Conservation (phyloP, 768 basidiomycete genomes). For the Zangia roseola region DNA sequence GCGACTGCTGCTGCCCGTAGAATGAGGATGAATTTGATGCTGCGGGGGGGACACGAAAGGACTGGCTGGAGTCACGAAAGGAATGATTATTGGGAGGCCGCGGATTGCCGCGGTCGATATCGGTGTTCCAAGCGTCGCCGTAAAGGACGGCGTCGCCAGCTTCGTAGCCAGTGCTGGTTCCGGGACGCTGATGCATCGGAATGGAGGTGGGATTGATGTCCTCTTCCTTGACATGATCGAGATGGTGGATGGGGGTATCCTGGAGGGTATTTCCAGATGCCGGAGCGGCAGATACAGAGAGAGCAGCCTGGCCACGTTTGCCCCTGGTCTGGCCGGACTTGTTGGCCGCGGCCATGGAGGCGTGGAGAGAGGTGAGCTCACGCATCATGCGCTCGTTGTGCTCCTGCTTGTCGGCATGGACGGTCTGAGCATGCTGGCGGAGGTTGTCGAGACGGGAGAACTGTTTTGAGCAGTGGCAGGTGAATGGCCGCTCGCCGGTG, state of each 20-base stretch:
- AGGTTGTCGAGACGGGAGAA: slow-evolving; percentile 97
- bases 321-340: slow-evolving; percentile 38
- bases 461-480: slow-evolving; percentile 93
- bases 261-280: slow-evolving; percentile 18
- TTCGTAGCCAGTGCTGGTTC: slow-evolving; percentile 75
- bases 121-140: slow-evolving; percentile 35
- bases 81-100: slow-evolving; percentile 53
- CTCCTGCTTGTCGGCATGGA: slow-evolving; percentile 91
- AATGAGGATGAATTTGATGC: slow-evolving; percentile 40
- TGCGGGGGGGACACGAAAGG: slow-evolving; percentile 68
- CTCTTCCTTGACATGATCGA: slow-evolving; percentile 42
- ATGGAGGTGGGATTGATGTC: slow-evolving; percentile 30
- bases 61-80: slow-evolving; percentile 80
- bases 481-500: slow-evolving; percentile 95
- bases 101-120: slow-evolving; percentile 38
- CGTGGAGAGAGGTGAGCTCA: slow-evolving; percentile 80
- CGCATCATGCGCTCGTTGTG: slow-evolving; percentile 92
- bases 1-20: slow-evolving; percentile 45
- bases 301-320: slow-evolving; percentile 36
- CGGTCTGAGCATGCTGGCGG: slow-evolving; percentile 95
- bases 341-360: slow-evolving; percentile 64
- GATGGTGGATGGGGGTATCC: slow-evolving; percentile 16
- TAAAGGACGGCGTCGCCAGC: slow-evolving; percentile 37
- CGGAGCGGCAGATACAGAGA: slow-evolving; percentile 16
- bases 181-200: slow-evolving; percentile 53